Percentiles rank a stretch among this genome's conserved stretches.
Evolutionary conservation across 768 basidiomycete genomes (phyloP).

Genomic region (Pisolithus marmoratus): DNA sequence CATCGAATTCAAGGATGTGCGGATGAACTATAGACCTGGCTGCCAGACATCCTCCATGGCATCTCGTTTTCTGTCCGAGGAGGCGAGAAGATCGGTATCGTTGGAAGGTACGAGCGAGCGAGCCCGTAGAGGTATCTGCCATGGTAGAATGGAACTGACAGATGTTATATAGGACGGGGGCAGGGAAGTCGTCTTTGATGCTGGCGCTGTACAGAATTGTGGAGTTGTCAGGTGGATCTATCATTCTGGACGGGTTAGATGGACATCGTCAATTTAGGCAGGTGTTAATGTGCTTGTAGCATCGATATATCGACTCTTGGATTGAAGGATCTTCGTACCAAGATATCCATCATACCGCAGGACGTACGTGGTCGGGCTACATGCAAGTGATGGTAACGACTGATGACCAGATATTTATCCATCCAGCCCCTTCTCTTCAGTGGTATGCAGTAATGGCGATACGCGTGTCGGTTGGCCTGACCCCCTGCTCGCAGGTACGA

Average conservation of each 20-base stretch:
- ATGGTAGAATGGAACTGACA: background rate
- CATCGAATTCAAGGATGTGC: constrained; percentile 55
- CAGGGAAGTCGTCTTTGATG: constrained; percentile 60
- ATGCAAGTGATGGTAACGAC: background rate
- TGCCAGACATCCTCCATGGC: constrained; percentile 68
- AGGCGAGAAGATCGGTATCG: constrained; percentile 75
- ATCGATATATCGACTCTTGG: constrained; percentile 68
- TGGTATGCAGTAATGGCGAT: constrained; percentile 35
- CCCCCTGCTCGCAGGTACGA: constrained; percentile 40
- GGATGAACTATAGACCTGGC: constrained; percentile 63
- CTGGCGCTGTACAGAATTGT: constrained; percentile 64
- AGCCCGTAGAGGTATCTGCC: background rate
- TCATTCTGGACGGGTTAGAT: constrained; percentile 56
- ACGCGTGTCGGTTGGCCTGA: constrained; percentile 30
- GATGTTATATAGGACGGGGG: constrained; percentile 35
- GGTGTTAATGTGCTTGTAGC: constrained; percentile 22
- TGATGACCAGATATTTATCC: constrained; percentile 8
- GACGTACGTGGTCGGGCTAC: constrained; percentile 38
- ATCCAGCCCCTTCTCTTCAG: constrained; percentile 55
- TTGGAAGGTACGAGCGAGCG: constrained; percentile 40
- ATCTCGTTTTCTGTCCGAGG: constrained; percentile 53
- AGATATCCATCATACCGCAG: constrained; percentile 63
- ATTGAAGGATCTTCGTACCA: constrained; percentile 52
- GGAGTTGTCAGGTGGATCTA: constrained; percentile 54
- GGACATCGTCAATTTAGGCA: background rate